A percentile compares a stretch with the other conserved stretches of the same genome.
phyloP scores from a whole-genome alignment of 2,329 filamentous ascomycete genomes.

The Macrophomina phaseolina region DNA sequence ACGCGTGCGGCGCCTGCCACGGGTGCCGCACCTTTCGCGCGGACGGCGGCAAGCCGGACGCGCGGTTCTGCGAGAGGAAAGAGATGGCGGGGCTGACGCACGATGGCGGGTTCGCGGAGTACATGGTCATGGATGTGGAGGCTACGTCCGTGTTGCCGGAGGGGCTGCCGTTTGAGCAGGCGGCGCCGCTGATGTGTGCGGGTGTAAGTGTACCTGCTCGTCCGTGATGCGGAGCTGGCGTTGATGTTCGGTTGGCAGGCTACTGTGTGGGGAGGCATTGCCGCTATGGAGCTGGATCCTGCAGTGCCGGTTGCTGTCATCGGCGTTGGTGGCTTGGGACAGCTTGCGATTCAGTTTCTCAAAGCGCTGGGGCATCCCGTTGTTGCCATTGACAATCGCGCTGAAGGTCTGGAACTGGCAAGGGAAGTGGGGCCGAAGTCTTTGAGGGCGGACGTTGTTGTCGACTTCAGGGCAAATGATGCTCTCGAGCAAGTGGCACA shows the following conservation, averaged over 20 bases:
- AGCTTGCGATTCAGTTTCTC: slow-evolving; percentile 35
- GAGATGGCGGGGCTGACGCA: slow-evolving; percentile 40
- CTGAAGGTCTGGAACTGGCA: slow-evolving; percentile 29
- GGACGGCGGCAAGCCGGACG: slow-evolving; percentile 31
- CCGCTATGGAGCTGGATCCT: background rate
- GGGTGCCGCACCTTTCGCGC: no score
- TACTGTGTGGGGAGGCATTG: background rate
- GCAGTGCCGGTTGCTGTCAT: slow-evolving; percentile 27
- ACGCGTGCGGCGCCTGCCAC: no score
- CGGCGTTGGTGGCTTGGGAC: slow-evolving; percentile 29
- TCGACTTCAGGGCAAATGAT: background rate
- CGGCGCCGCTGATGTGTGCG: slow-evolving; percentile 44
- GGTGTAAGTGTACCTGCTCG: slow-evolving; percentile 34
- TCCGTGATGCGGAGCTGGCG: background rate
- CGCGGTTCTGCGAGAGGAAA: slow-evolving; percentile 38
- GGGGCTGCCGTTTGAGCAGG: slow-evolving; percentile 37
- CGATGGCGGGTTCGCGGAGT: slow-evolving; percentile 42
- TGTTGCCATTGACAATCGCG: slow-evolving; percentile 36
- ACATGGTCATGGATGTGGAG: slow-evolving; percentile 41
- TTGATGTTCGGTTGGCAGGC: background rate
- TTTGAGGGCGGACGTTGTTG: background rate
- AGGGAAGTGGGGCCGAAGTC: background rate
- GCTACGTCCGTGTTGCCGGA: slow-evolving; percentile 35
- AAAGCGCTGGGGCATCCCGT: slow-evolving; percentile 35
- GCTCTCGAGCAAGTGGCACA: background rate